phyloP scores from a whole-genome alignment of 2,329 filamentous ascomycete genomes.

The Verticillium nonalfalfae region DNA sequence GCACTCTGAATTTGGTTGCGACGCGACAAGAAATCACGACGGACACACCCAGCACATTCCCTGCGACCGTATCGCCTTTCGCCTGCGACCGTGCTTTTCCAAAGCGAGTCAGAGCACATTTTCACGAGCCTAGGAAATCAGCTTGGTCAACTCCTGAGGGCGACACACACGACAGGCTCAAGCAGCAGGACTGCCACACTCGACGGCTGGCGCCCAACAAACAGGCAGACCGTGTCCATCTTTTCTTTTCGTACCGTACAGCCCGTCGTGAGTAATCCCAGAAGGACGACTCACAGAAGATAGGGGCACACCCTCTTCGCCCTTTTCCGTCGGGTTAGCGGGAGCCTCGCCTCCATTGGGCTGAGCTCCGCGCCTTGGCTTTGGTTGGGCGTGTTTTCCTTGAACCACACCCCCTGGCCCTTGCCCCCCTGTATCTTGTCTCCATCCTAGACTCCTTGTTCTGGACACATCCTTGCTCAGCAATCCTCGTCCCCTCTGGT shows the following conservation, averaged over 20 bases:
- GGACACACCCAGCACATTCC: background rate
- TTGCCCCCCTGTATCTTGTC: background rate
- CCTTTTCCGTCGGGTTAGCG: background rate
- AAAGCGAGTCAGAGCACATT: background rate
- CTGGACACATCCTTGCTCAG: background rate
- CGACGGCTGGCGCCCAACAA: background rate
- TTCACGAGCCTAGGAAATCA: background rate
- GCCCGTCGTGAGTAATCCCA: background rate
- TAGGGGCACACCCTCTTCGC: background rate
- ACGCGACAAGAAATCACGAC: background rate
- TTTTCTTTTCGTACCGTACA: background rate
- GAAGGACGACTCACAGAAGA: background rate
- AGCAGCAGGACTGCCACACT: background rate
- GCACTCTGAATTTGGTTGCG: background rate
- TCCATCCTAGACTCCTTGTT: background rate
- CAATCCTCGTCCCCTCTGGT: background rate
- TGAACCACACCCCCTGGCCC: background rate
- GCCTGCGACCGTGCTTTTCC: background rate
- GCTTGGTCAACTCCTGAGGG: background rate
- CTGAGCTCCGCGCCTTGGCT: background rate
- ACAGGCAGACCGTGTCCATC: background rate
- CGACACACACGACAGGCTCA: background rate
- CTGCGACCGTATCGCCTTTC: background rate
- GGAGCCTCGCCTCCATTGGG: background rate
- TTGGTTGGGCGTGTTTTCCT: background rate